Percentiles rank a stretch among this genome's conserved stretches.
phyloP scores from a whole-genome alignment of 2,329 filamentous ascomycete species.

The Trichoderma koningiopsis region DNA sequence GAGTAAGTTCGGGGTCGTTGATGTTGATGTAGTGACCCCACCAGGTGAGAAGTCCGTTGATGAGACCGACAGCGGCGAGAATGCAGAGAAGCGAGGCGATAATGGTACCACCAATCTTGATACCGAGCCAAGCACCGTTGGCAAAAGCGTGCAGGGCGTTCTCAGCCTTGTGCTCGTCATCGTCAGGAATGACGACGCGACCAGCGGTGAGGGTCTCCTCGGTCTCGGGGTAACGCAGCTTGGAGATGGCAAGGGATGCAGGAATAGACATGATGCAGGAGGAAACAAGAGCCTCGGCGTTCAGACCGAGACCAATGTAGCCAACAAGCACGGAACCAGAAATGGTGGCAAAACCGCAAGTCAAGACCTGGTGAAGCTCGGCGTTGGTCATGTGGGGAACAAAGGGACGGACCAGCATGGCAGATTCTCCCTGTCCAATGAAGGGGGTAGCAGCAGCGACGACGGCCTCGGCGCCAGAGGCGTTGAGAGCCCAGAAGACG shows the following conservation, averaged over 20 bases:
- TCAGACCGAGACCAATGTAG: conserved; percentile 82
- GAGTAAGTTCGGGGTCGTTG: conserved; percentile 64
- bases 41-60: conserved; percentile 80
- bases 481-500: conserved; percentile 87
- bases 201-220: conserved; percentile 85
- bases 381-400: conserved; percentile 82
- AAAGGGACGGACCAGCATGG: conserved; percentile 88
- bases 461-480: conserved; percentile 90
- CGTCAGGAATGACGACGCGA: conserved; percentile 77
- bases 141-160: conserved; percentile 85
- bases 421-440: conserved; percentile 91
- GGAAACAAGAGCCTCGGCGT: conserved; percentile 81
- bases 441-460: conserved; percentile 92
- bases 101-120: conserved; percentile 87
- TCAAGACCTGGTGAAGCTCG: conserved; percentile 91
- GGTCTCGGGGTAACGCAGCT: conserved; percentile 85
- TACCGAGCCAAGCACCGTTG: conserved; percentile 80
- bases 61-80: conserved; percentile 71
- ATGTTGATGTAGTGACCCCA: conserved; percentile 80
- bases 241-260: conserved; percentile 84
- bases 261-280: conserved; percentile 96
- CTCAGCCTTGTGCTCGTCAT: conserved; percentile 72
- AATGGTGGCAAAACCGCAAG: conserved; percentile 89
- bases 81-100: conserved; percentile 79
- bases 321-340: conserved; percentile 84